Base-by-base conservation (phyloP, 148 eudicot species). In the Rhododendron williamsianum region DNA sequence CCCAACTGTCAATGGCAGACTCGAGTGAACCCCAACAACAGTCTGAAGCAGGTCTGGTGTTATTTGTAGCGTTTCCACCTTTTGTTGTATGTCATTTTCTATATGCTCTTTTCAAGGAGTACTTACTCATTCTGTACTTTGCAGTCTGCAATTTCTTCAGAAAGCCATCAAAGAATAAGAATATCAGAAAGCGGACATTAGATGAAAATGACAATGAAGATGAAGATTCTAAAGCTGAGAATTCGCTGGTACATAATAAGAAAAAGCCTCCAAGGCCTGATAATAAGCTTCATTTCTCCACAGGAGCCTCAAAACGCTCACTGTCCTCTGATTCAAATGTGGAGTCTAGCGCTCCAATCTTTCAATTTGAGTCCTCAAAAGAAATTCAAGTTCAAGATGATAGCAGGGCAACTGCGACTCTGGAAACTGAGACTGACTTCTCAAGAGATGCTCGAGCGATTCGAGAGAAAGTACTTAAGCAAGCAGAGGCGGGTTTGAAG, bases 361-460 rank as follows among this genome's bases (percentile, higher is more conserved):
- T 95, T 72, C 94, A 93, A 41, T 95, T 90, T 35, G 99, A 95
- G 82, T 94, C 99, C 4, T 95, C 98, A 11, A 95, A 88, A 85
- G 88, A 90, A 83, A 93, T 97, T 85, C 95, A 92, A 83, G 96
- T 97, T 45, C 93, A 94, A 23, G 90, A 93, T 78, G 98, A 95
- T 84, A 97, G 89, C 82, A 94, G 88, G 76, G 99, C 99, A 78
- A 97, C 99, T n/a, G 99, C 99, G 10, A 95, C 94, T 27, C 87
- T 95, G 41, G 98, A 97, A 85, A 97, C 99, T 1, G 99, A 97
- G 90, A 97, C 99, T 0, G 98, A 94, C 25, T 93, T 92, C 86
- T 85, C 93, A 0, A 92, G 89, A 86, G 99, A 97, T 90, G 90
- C 94, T 6, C 90, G 99, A 86, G 98, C 98, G 0, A 93, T 97